Conservation (phyloP, 106 monocot species). For the Dioscorea dumetorum region DNA sequence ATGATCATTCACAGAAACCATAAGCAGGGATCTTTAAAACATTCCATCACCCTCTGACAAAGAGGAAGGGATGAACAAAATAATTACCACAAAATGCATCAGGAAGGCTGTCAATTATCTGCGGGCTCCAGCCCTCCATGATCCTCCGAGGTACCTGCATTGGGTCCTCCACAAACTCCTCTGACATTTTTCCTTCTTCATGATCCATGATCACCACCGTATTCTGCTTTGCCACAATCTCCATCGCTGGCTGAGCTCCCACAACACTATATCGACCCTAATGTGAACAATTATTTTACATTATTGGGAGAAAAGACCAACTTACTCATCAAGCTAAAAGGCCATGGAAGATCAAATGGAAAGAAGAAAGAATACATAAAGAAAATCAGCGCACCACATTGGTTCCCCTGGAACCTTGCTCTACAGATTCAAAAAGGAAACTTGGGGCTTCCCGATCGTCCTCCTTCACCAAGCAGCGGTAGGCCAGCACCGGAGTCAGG, state of each 20-base stretch:
- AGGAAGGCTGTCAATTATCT: slow-evolving; percentile 58
- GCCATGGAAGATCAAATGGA: background rate
- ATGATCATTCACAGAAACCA: too few species aligned
- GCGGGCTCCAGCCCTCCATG: slow-evolving; percentile 72
- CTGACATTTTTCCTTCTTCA: slow-evolving; percentile 42
- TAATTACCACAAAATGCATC: slow-evolving; percentile 64
- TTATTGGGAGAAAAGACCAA: background rate
- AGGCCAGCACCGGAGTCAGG: slow-evolving; percentile 63
- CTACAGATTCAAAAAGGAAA: slow-evolving; percentile 89
- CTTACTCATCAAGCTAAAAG: background rate
- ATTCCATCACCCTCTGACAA: background rate
- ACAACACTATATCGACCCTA: slow-evolving; percentile 86
- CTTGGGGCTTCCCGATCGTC: slow-evolving; percentile 74
- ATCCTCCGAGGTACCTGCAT: slow-evolving; percentile 64
- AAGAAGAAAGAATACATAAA: background rate
- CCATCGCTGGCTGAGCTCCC: slow-evolving; percentile 86
- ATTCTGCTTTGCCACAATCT: slow-evolving; percentile 83
- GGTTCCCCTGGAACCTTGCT: slow-evolving; percentile 53
- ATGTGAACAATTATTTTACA: background rate
- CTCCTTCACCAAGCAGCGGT: slow-evolving; percentile 67
- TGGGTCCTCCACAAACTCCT: slow-evolving; percentile 63
- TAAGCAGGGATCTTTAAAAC: too few species aligned
- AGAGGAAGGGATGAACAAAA: background rate
- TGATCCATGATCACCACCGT: slow-evolving; percentile 76
- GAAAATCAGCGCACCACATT: slow-evolving; percentile 38